Percentiles rank a stretch among this genome's conserved stretches.
phyloP scores from a whole-genome alignment of 441 rosid genomes.

The Erodium texanum region DNA sequence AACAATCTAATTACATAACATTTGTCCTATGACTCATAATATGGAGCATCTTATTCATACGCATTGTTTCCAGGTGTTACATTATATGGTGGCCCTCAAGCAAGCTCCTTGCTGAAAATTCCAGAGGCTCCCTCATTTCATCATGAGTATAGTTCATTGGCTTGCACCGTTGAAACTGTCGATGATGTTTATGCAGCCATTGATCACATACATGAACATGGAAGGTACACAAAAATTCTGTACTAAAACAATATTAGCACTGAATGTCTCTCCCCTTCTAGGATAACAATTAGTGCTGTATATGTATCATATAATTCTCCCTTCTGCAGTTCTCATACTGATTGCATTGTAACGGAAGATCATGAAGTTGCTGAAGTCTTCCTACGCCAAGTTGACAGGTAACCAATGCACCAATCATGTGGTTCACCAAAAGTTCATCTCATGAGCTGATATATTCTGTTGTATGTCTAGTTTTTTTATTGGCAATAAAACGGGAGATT shows the following conservation, averaged over 20 bases:
- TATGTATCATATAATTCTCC: neutral
- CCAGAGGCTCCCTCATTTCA: constrained; percentile 62
- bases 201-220: constrained; percentile 80
- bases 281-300: neutral
- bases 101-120: constrained; percentile 47
- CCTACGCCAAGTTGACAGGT: constrained; percentile 84
- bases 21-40: too few relatives aligned
- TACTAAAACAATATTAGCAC: neutral
- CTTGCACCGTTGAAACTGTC: constrained; percentile 89
- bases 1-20: too few relatives aligned
- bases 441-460: neutral
- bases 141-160: constrained; percentile 78
- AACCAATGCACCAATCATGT: constrained; percentile 8
- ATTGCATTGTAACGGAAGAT: constrained; percentile 81
- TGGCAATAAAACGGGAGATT: too few relatives aligned
- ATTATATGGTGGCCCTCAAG: constrained; percentile 76
- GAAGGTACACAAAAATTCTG: constrained; percentile 44
- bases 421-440: neutral
- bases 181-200: constrained; percentile 74
- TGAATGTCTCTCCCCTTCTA: neutral
- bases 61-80: constrained; percentile 53
- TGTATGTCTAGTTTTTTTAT: neutral
- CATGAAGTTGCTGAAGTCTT: constrained; percentile 57
- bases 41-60: too few relatives aligned
- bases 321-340: constrained; percentile 78